Conservation (phyloP, 352 stramenopile genomes). For the Phytophthora colocasiae region DNA sequence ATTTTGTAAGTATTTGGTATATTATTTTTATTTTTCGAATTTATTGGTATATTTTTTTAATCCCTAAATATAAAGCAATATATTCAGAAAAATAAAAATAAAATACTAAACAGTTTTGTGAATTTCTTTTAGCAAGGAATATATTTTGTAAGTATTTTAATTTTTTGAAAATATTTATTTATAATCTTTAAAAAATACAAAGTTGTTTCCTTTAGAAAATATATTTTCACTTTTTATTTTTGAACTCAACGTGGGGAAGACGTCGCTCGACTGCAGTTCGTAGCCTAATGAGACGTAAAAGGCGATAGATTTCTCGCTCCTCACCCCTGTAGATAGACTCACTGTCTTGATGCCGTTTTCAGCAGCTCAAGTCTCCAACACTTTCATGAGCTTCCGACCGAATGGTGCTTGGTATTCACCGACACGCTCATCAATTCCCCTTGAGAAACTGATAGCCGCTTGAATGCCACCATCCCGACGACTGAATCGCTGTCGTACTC, state of each 20-base stretch:
- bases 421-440: slow-evolving; percentile 2
- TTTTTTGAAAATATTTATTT: too few relatives aligned
- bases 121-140: too few relatives aligned
- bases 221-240: not conserved
- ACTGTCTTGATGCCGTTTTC: not conserved
- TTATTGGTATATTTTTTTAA: too few relatives aligned
- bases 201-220: not conserved
- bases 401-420: slow-evolving; percentile 1
- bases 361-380: slow-evolving; percentile 1
- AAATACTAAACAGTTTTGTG: too few relatives aligned
- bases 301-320: slow-evolving; percentile 1
- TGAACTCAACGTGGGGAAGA: too few relatives aligned
- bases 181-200: too few relatives aligned
- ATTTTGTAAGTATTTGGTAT: too few relatives aligned
- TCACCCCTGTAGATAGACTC: slow-evolving; percentile 4
- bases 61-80: too few relatives aligned
- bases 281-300: slow-evolving; percentile 4
- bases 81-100: too few relatives aligned
- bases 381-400: slow-evolving; percentile 1
- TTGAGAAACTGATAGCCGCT: not conserved
- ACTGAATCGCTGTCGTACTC: not conserved
- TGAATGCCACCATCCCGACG: not conserved
- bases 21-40: too few relatives aligned
- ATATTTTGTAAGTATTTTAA: too few relatives aligned
- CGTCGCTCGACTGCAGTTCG: not conserved